Percentiles rank a stretch among this genome's conserved stretches.
These are phyloP conservation scores for Urtica urens DNA, from an alignment of 306 rosid species.

Conservation along the genomic window DNA sequence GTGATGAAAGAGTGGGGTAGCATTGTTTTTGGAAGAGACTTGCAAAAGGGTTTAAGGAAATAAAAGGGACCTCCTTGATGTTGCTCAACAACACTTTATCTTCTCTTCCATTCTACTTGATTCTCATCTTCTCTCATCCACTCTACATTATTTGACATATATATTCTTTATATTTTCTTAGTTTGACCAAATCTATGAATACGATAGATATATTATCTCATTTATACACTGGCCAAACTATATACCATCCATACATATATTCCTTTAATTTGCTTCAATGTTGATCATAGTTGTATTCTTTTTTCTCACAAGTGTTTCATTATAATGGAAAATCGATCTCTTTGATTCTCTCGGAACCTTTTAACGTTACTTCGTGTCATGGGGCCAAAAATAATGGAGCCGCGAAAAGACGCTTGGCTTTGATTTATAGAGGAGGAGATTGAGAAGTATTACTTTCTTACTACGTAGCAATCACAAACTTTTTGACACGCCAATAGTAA, in stretches of 20 bases:
- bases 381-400: too few species aligned
- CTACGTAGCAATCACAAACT: constrained; percentile 31
- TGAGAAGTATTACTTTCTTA: not conserved
- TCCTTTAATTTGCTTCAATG: not conserved
- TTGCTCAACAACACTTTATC: not conserved
- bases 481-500: constrained; percentile 12
- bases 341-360: too few species aligned
- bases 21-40: constrained; percentile 24
- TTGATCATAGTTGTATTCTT: not conserved
- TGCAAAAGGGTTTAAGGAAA: constrained; percentile 18
- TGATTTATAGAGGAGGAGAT: constrained; percentile 7
- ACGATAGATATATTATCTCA: not conserved
- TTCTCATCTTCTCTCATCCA: constrained; percentile 24
- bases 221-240: constrained; percentile 2
- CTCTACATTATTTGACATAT: constrained; percentile 14
- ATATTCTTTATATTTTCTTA: too few species aligned
- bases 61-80: constrained; percentile 13
- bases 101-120: too few species aligned
- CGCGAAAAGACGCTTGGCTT: not conserved
- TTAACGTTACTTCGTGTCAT: too few species aligned
- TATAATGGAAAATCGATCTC: too few species aligned
- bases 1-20: constrained; percentile 31
- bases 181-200: constrained; percentile 14
- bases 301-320: not conserved
- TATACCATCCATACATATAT: not conserved